Conservation (phyloP, 2,329 filamentous ascomycete genomes). For the Monosporascus sp. region DNA sequence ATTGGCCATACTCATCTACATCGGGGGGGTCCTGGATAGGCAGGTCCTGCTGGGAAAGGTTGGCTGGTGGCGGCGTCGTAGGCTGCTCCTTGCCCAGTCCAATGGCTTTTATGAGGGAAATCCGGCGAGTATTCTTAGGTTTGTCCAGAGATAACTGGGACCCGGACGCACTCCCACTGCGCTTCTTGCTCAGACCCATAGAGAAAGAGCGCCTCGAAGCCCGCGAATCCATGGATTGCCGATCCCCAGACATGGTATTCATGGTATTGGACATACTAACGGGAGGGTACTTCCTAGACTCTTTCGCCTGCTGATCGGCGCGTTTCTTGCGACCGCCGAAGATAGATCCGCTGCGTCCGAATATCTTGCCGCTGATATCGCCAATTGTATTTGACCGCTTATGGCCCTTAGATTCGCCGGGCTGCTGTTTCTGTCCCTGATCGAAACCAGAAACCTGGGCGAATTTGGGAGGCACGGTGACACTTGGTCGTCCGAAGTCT, state of each 20-base stretch:
- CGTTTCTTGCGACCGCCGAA: slow-evolving; percentile 55
- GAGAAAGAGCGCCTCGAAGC: slow-evolving; percentile 65
- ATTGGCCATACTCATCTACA: slow-evolving; percentile 32
- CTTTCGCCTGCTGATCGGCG: slow-evolving; percentile 43
- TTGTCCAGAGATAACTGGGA: slow-evolving; percentile 54
- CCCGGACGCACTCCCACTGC: slow-evolving; percentile 59
- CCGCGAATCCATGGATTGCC: slow-evolving; percentile 66
- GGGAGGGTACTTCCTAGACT: slow-evolving; percentile 73
- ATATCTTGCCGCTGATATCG: slow-evolving; percentile 76
- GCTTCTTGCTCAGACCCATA: slow-evolving; percentile 63
- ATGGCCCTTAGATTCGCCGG: slow-evolving; percentile 48
- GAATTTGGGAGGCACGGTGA: slow-evolving; percentile 55
- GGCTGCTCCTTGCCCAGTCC: slow-evolving; percentile 52
- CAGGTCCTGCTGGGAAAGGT: slow-evolving; percentile 47
- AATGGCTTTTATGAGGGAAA: slow-evolving; percentile 67
- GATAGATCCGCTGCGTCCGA: slow-evolving; percentile 77
- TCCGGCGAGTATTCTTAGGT: slow-evolving; percentile 49
- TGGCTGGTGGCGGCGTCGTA: slow-evolving; percentile 36
- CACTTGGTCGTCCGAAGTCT: slow-evolving; percentile 54
- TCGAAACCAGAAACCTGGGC: slow-evolving; percentile 54
- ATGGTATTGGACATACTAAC: slow-evolving; percentile 81
- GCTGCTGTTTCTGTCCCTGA: slow-evolving; percentile 40
- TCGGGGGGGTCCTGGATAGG: slow-evolving; percentile 45
- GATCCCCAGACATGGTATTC: slow-evolving; percentile 57
- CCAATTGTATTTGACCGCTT: slow-evolving; percentile 72